Percentiles rank a stretch among this genome's conserved stretches.
phyloP scores from a whole-genome alignment of 2,329 filamentous ascomycete genomes.

The Xylaria sp. region DNA sequence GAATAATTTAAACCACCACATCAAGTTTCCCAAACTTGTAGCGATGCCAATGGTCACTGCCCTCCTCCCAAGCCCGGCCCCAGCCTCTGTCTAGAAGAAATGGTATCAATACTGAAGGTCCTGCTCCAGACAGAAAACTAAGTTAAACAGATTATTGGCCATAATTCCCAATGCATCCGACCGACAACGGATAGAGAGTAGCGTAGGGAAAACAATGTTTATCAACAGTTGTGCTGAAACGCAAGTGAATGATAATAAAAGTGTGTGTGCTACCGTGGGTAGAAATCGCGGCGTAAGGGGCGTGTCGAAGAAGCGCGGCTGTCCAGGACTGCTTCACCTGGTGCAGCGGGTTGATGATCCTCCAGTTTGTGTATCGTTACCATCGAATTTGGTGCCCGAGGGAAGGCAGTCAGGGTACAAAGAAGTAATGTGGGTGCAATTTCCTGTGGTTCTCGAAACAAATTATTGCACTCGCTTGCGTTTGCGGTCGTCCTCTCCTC shows the following conservation, averaged over 20 bases:
- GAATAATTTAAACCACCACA: constrained; percentile 1
- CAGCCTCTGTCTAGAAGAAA: background rate
- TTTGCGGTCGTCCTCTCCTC: constrained; percentile 56
- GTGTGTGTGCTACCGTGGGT: constrained; percentile 14
- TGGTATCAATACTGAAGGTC: constrained; percentile 7
- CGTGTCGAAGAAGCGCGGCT: constrained; percentile 23
- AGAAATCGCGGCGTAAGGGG: constrained; percentile 12
- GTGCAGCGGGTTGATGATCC: constrained; percentile 19
- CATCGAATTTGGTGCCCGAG: constrained; percentile 5
- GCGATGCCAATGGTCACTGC: constrained; percentile 1
- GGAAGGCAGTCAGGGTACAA: constrained; percentile 16
- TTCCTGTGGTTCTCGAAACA: background rate
- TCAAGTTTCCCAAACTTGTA: background rate
- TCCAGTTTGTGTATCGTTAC: constrained; percentile 20
- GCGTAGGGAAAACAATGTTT: constrained; percentile 5
- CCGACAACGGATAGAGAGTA: background rate
- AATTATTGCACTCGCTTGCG: constrained; percentile 52
- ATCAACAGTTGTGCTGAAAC: constrained; percentile 18
- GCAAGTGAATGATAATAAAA: constrained; percentile 17
- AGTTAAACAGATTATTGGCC: background rate
- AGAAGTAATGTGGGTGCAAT: constrained; percentile 5
- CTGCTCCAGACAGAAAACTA: background rate
- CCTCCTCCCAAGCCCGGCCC: background rate
- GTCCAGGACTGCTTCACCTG: constrained; percentile 22
- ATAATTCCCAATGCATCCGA: background rate